Base-by-base conservation (phyloP, 768 basidiomycete species). In the Phaeotremella fagi region DNA sequence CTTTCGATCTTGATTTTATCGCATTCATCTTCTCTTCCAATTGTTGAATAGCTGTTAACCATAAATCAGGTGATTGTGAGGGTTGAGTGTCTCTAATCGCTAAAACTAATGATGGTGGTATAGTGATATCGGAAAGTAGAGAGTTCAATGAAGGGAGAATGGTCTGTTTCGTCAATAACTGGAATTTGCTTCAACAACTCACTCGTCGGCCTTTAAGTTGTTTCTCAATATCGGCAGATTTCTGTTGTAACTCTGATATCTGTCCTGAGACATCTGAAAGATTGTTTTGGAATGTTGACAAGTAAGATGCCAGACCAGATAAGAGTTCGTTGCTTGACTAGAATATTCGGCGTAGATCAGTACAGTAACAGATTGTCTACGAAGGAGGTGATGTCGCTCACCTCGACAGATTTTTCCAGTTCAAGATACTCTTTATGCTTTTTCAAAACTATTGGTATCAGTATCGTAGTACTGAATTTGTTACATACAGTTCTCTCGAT, bases 281-380 rank as follows among this genome's bases (percentile, higher is more conserved):
- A 73, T 99, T 94, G 63, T 80, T 86, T 75, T 97, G 94, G 68
- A 99, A 99, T 0, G 88, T 95, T 2, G 90, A 90, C 11, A 99
- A 80, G 74, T 98, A 98, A 1, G 83, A 80, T 61, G 95, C 86
- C 2, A 99, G 80, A 1, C 89, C 89, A 67, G 90, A 85, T 48
- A 99, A 79, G 18, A 98, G 81, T 54, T 79, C 80, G 14, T 88
- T 81, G 66, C 92, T 94, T 15, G 88, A 86, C 94, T 99, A 71
- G n/a, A n/a, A n/a, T n/a, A n/a, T n/a, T n/a, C n/a, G n/a, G n/a
- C n/a, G n/a, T n/a, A n/a, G n/a, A n/a, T n/a, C n/a, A n/a, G n/a
- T n/a, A n/a, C 6, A 23, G 16, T 22, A 50, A 61, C 4, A 41
- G 45, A 22, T 3, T 36, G 24, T 4, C 4, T n/a, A 2, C 28